Conservation (phyloP, 1,284 basidiomycete species). For the Ustilago hordei region DNA sequence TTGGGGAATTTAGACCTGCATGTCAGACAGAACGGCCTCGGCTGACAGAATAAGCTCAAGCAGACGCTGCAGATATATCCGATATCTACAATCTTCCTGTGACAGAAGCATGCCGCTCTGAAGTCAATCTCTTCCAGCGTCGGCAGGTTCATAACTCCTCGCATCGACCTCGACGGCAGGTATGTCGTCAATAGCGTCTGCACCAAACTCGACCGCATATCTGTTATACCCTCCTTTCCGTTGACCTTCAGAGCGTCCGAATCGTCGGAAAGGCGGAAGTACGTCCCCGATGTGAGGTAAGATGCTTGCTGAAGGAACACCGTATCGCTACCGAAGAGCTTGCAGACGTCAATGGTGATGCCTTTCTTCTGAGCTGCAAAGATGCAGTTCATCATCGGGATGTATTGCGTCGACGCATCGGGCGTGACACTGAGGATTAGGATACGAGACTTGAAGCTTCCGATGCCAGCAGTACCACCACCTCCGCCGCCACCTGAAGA, state of each 20-base stretch:
- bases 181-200: constrained; percentile 62
- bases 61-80: constrained; percentile 85
- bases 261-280: constrained; percentile 84
- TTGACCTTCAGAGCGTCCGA: constrained; percentile 80
- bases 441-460: constrained; percentile 74
- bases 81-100: constrained; percentile 94
- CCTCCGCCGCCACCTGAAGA: background rate
- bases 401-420: constrained; percentile 86
- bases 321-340: constrained; percentile 87
- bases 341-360: constrained; percentile 95
- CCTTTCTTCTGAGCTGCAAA: constrained; percentile 98
- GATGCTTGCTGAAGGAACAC: constrained; percentile 98
- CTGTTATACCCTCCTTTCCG: constrained; percentile 12
- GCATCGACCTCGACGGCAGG: constrained; percentile 73
- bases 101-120: constrained; percentile 97
- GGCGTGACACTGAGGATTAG: constrained; percentile 92
- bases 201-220: constrained; percentile 51
- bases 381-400: constrained; percentile 98
- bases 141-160: constrained; percentile 83
- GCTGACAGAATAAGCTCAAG: constrained; percentile 57
- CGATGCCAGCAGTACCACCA: constrained; percentile 18
- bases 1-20: constrained; percentile 47
- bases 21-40: constrained; percentile 42
- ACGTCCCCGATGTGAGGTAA: constrained; percentile 92
- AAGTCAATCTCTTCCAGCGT: constrained; percentile 96